Evolutionary conservation across 2,329 filamentous ascomycete species (phyloP), one percentile per base, ranked within the genome.

Genomic region (Mycocentrospora acerina): DNA sequence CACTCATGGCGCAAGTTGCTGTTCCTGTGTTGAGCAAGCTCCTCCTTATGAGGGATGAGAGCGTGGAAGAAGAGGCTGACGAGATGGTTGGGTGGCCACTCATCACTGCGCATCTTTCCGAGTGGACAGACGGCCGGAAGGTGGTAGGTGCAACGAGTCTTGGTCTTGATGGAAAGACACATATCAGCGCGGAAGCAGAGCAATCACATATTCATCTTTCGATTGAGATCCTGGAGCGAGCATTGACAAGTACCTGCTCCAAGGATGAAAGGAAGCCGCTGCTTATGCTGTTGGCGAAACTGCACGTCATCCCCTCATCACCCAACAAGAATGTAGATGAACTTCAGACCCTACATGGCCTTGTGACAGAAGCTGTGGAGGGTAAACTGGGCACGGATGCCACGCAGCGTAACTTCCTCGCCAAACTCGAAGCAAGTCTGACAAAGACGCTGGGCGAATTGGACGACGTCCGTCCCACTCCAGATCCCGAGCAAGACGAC

Each of bases 121-220:
- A 97, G 64, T 97, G 91, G 93, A 97, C 91, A 0, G 91, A 97
- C 64, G 90, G 90, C 25, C 77, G 91, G 33, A 90, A 94, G 66
- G 75, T 82, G 6, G 71, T 82, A 9, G 75, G 88, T 72, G 70
- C 86, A 70, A 69, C 77, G 1, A 56, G 66, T 19, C 24, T 60
- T 72, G 42, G 70, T 11, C 42, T 62, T n/a, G 58, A 65, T 22
- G 59, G 62, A 12, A 80, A 86, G 32, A 74, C 73, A 66, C 83
- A 78, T 71, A 74, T 72, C 49, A 64, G 37, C 55, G 48, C 53
- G 35, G 78, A 87, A 12, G 85, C 86, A 47, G 85, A 85, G 7
- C 85, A 90, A 62, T 82, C 91, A 3, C 91, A 96, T 59, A 75
- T 95, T 2, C 78, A 86, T 9, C 78, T 97, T 46, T 88, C 89